These are phyloP conservation scores for Gillenia trifoliata DNA, from an alignment of 306 rosid species.

Conservation along the genomic window DNA sequence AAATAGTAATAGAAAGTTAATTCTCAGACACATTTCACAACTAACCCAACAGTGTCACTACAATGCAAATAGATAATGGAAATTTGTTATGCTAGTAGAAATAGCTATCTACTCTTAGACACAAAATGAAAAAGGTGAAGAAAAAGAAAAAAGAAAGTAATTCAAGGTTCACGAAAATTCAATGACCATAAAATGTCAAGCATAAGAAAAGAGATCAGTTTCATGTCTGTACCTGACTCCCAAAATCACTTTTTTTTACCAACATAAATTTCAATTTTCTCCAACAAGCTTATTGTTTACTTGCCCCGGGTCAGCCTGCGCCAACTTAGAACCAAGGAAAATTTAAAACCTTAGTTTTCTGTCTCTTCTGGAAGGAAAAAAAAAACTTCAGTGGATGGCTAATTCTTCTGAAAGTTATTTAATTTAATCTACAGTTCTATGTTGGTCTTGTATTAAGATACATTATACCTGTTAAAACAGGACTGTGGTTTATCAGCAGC, in stretches of 20 bases:
- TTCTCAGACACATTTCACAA: not conserved
- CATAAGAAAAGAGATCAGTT: not conserved
- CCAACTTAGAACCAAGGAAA: not conserved
- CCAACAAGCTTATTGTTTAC: not conserved
- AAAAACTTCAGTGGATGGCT: not conserved
- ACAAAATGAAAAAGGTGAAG: not conserved
- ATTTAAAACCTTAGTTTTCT: not conserved
- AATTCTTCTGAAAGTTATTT: not conserved
- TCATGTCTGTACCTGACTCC: not conserved
- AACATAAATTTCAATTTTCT: too few species aligned
- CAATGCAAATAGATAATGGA: not conserved
- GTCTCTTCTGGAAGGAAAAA: not conserved
- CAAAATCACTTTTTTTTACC: not conserved
- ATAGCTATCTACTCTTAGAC: not conserved
- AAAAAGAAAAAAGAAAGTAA: not conserved
- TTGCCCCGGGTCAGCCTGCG: not conserved
- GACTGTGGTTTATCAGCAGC: constrained; percentile 48
- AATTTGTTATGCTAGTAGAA: not conserved
- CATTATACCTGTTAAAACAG: constrained; percentile 38
- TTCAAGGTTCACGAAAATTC: not conserved
- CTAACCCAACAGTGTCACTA: not conserved
- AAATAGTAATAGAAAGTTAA: not conserved
- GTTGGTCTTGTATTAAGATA: not conserved
- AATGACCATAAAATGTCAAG: not conserved
- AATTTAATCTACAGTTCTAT: not conserved